Conservation (phyloP, 2,329 filamentous ascomycete species). For the Cladorrhinum sp. region DNA sequence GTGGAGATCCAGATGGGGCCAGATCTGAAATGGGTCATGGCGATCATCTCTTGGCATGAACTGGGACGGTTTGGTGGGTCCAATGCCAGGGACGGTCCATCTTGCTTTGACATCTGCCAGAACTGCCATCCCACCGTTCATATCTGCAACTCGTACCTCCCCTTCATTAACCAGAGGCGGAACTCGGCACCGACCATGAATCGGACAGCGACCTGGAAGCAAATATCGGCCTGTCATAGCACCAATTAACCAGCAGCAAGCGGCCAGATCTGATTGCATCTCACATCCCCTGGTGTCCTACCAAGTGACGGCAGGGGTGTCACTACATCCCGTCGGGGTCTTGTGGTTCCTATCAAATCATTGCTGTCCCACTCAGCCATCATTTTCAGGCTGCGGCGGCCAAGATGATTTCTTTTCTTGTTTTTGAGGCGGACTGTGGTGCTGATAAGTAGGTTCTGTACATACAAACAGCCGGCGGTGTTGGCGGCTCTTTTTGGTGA, state of each 20-base stretch:
- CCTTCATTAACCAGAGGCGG: neutral
- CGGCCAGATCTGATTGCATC: slow-evolving; percentile 5
- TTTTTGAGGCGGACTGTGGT: neutral
- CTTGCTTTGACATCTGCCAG: neutral
- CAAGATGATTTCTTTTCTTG: neutral
- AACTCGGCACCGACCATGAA: neutral
- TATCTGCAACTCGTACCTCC: neutral
- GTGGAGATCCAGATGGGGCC: neutral
- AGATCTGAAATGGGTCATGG: neutral
- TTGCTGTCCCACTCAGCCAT: slow-evolving; percentile 7
- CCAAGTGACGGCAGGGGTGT: slow-evolving; percentile 2
- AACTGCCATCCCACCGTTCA: neutral
- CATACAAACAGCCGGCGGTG: neutral
- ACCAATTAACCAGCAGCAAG: neutral
- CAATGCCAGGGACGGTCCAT: neutral
- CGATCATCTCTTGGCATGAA: neutral
- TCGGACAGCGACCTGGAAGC: neutral
- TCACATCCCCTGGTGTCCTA: slow-evolving; percentile 2
- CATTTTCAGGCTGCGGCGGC: neutral
- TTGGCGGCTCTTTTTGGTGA: neutral
- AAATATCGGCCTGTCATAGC: neutral
- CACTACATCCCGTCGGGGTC: slow-evolving; percentile 7
- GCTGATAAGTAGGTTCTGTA: neutral
- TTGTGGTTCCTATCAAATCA: slow-evolving; percentile 14
- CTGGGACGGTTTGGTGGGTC: neutral